phyloP scores from a whole-genome alignment of 2,329 filamentous ascomycete species.

The Daldinia sp. region DNA sequence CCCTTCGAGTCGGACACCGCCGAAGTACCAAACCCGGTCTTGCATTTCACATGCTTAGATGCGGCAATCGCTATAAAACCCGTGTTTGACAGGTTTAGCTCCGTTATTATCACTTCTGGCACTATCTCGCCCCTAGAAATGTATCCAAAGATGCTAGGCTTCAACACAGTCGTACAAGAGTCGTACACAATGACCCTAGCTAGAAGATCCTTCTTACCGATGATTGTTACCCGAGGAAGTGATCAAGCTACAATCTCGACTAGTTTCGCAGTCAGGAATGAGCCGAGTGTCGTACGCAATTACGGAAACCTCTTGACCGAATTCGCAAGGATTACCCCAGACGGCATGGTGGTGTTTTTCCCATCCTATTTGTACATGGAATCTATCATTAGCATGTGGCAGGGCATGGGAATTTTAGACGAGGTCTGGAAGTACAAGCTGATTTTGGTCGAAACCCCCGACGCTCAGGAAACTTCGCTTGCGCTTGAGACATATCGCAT shows the following conservation, averaged over 20 bases:
- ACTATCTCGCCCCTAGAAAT: slow-evolving; percentile 97
- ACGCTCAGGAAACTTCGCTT: slow-evolving; percentile 95
- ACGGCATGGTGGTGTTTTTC: slow-evolving; percentile 99
- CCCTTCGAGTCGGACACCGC: slow-evolving; percentile 96
- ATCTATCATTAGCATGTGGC: slow-evolving; percentile 98
- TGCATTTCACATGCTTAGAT: slow-evolving; percentile 96
- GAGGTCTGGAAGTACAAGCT: slow-evolving; percentile 99
- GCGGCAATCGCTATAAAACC: slow-evolving; percentile 98
- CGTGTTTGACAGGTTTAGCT: slow-evolving; percentile 96
- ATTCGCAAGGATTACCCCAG: slow-evolving; percentile 94
- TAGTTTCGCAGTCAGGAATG: slow-evolving; percentile 93
- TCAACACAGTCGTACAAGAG: slow-evolving; percentile 90
- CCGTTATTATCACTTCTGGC: slow-evolving; percentile 97
- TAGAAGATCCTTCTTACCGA: slow-evolving; percentile 91
- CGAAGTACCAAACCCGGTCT: slow-evolving; percentile 93
- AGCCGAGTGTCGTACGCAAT: slow-evolving; percentile 95
- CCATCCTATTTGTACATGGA: slow-evolving; percentile 99
- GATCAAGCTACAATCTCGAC: slow-evolving; percentile 94
- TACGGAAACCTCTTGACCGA: slow-evolving; percentile 94
- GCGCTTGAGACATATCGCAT: slow-evolving; percentile 97
- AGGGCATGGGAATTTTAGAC: slow-evolving; percentile 96
- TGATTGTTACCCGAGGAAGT: slow-evolving; percentile 95
- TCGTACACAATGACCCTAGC: slow-evolving; percentile 98
- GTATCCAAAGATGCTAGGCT: slow-evolving; percentile 98
- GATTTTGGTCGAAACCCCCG: slow-evolving; percentile 96